phyloP scores from a whole-genome alignment of 768 basidiomycete species.

The Phallus indusiatus region DNA sequence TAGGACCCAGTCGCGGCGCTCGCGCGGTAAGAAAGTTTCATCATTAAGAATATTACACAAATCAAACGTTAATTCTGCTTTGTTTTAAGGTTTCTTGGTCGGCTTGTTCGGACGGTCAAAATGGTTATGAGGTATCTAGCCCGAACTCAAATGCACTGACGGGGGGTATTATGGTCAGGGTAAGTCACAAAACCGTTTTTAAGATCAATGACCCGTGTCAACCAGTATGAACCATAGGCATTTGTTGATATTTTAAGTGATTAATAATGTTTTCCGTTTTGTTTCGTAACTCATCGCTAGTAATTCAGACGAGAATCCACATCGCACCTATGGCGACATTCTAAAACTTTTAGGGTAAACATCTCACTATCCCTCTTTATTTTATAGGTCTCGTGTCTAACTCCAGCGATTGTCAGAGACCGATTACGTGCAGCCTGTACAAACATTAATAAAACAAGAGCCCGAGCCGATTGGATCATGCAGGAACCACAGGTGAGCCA shows the following conservation, averaged over 20 bases:
- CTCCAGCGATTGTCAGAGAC: background rate
- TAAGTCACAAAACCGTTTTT: background rate
- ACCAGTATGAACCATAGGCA: background rate
- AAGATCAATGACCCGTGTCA: background rate
- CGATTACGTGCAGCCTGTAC: background rate
- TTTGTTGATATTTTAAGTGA: conserved; percentile 7
- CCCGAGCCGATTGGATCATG: conserved; percentile 1
- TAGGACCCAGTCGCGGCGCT: background rate
- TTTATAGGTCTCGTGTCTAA: background rate
- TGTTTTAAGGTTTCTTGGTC: conserved; percentile 5
- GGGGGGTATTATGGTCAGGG: conserved; percentile 7
- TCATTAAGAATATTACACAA: background rate
- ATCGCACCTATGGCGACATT: conserved; percentile 8
- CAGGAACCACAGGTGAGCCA: conserved; percentile 6
- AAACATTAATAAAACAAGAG: background rate
- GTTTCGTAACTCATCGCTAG: background rate
- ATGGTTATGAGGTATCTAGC: conserved; percentile 2
- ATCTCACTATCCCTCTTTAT: background rate
- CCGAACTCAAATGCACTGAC: background rate
- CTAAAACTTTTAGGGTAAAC: background rate
- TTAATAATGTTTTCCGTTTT: no score
- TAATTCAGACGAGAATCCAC: background rate
- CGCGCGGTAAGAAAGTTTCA: background rate
- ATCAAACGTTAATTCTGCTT: background rate
- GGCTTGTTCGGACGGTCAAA: conserved; percentile 7